phyloP scores from a whole-genome alignment of 2,329 filamentous ascomycete species.

The Ceratocystis destructans region DNA sequence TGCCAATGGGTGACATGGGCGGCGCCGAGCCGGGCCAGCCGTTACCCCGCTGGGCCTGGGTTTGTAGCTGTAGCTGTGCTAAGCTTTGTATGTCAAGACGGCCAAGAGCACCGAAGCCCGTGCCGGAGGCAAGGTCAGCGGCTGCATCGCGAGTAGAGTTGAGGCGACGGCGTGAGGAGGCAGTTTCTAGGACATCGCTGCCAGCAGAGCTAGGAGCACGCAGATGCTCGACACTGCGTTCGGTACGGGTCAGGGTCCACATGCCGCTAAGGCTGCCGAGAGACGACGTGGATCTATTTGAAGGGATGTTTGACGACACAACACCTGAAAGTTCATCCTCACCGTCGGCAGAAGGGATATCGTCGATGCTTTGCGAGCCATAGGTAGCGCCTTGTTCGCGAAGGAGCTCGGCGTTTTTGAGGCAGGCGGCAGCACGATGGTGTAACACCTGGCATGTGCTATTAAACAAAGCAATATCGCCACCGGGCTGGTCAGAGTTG shows the following conservation, averaged over 20 bases:
- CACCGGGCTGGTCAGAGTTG: slow-evolving; percentile 28
- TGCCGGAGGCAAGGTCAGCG: slow-evolving; percentile 2
- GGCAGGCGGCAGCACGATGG: slow-evolving; percentile 37
- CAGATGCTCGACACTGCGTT: slow-evolving; percentile 24
- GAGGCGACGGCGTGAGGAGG: slow-evolving; percentile 8
- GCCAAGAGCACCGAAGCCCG: slow-evolving; percentile 21
- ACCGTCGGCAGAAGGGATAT: slow-evolving; percentile 20
- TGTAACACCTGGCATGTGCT: slow-evolving; percentile 38
- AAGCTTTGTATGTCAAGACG: slow-evolving; percentile 14
- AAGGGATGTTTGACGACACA: slow-evolving; percentile 16
- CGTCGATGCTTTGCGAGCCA: neutral
- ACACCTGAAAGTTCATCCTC: slow-evolving; percentile 24
- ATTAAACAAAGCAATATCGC: slow-evolving; percentile 42
- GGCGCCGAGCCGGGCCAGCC: neutral
- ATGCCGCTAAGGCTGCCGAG: slow-evolving; percentile 12
- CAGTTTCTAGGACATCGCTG: slow-evolving; percentile 30
- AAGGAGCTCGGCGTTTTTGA: slow-evolving; percentile 35
- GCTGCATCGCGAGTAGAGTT: slow-evolving; percentile 2
- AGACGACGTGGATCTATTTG: slow-evolving; percentile 21
- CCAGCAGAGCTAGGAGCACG: slow-evolving; percentile 38
- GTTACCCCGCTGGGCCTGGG: neutral
- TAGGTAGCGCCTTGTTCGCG: slow-evolving; percentile 23
- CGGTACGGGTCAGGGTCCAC: slow-evolving; percentile 18
- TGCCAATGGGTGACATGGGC: slow-evolving; percentile 20
- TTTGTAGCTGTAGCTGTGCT: slow-evolving; percentile 15